A percentile compares a stretch with the other conserved stretches of the same genome.
Evolutionary conservation across 1,284 basidiomycete species (phyloP).

Genomic region (Stereum hirsutum): DNA sequence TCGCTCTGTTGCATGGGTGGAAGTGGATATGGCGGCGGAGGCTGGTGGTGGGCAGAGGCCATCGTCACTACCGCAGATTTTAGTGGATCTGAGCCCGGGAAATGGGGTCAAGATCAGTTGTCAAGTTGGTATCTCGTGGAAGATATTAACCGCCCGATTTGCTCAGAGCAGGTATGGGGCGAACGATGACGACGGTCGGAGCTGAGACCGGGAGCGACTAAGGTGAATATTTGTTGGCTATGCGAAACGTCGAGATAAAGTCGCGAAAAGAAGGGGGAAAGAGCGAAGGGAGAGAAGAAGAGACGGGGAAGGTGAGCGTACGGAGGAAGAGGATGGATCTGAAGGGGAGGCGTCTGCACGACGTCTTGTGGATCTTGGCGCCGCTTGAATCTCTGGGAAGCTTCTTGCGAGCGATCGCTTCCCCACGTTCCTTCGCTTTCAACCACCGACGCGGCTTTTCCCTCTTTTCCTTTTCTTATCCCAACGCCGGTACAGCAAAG

Average conservation of each 20-base stretch:
- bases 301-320: neutral
- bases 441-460: no score
- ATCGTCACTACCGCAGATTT: constrained; percentile 15
- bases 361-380: neutral
- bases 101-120: constrained; percentile 2
- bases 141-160: constrained; percentile 20
- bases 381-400: neutral
- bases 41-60: constrained; percentile 23
- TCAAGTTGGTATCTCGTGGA: constrained; percentile 12
- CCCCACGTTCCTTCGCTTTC: no score
- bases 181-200: neutral
- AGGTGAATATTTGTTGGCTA: neutral
- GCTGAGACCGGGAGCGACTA: neutral
- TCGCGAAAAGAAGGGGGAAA: neutral
- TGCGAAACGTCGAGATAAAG: neutral
- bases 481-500: no score
- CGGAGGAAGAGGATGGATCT: neutral
- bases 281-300: neutral
- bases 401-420: no score
- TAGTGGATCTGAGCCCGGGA: constrained; percentile 1
- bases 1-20: constrained; percentile 28
- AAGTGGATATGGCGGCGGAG: constrained; percentile 20
- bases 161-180: constrained; percentile 13
- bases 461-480: no score
- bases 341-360: no score